phyloP scores from a whole-genome alignment of 2,329 filamentous ascomycete species.

The Corniculantispora saksenae region DNA sequence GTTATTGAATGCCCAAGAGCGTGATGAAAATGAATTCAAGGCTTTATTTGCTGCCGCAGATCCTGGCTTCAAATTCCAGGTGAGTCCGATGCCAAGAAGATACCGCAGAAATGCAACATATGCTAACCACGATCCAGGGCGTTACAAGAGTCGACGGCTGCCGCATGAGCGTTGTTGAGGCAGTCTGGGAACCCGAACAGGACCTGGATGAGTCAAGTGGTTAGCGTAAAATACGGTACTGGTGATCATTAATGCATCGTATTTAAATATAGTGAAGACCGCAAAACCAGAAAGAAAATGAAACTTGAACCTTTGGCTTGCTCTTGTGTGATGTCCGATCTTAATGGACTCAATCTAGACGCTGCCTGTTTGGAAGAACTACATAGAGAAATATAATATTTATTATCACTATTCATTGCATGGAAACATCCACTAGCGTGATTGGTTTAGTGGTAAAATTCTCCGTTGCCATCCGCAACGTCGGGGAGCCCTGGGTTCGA shows the following conservation, averaged over 20 bases:
- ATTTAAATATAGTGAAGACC: not conserved
- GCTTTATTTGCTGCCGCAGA: slow-evolving; percentile 46
- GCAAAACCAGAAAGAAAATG: no score
- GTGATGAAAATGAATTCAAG: slow-evolving; percentile 47
- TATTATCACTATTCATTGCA: not conserved
- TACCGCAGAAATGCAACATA: slow-evolving; percentile 17
- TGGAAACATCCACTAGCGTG: slow-evolving; percentile 28
- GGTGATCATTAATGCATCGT: not conserved
- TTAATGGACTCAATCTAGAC: no score
- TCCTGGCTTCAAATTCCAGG: slow-evolving; percentile 45
- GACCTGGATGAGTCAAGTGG: not conserved
- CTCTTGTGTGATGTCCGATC: no score
- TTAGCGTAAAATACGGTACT: not conserved
- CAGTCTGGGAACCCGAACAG: slow-evolving; percentile 43
- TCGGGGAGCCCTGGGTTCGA: slow-evolving; percentile 38
- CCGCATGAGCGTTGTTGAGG: slow-evolving; percentile 51
- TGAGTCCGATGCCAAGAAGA: slow-evolving; percentile 23
- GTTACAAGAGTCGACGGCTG: slow-evolving; percentile 43
- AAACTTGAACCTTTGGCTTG: no score
- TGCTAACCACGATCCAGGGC: slow-evolving; percentile 31
- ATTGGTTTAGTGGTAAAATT: slow-evolving; percentile 40
- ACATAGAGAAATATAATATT: not conserved
- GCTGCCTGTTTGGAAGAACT: no score
- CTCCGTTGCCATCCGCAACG: slow-evolving; percentile 36
- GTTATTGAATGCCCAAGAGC: slow-evolving; percentile 53